phyloP scores from a whole-genome alignment of 2,329 filamentous ascomycete species.

The Sarocladium brachiariae region DNA sequence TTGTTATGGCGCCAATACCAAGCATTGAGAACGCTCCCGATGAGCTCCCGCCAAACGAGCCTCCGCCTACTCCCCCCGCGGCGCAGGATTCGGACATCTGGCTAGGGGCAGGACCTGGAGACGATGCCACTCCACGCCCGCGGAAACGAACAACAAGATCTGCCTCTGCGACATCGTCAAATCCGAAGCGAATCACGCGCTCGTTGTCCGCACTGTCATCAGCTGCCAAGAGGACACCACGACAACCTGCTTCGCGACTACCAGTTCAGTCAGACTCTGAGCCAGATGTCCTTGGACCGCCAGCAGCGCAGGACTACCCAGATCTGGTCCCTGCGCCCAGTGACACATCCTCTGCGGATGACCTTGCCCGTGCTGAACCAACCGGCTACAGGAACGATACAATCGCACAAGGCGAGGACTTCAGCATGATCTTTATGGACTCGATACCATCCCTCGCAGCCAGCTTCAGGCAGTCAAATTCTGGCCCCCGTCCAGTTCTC shows the following conservation, averaged over 20 bases:
- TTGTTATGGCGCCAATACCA: conserved; percentile 14
- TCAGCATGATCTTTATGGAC: conserved; percentile 53
- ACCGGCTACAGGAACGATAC: conserved; percentile 29
- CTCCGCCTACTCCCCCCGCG: conserved; percentile 9
- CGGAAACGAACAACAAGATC: conserved; percentile 11
- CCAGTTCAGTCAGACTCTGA: neutral
- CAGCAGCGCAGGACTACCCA: neutral
- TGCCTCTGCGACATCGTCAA: neutral
- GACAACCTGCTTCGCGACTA: neutral
- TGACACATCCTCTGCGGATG: conserved; percentile 27
- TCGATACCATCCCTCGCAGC: conserved; percentile 45
- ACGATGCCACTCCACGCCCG: conserved; percentile 30
- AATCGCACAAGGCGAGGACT: conserved; percentile 44
- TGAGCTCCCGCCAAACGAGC: neutral
- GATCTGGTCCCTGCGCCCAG: conserved; percentile 22
- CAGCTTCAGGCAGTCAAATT: conserved; percentile 25
- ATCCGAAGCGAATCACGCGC: neutral
- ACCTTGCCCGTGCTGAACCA: conserved; percentile 15
- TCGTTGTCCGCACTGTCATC: neutral
- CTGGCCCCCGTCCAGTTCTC: conserved; percentile 13
- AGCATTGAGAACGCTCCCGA: neutral
- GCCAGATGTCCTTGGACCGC: too few relatives aligned
- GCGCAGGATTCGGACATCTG: conserved; percentile 37
- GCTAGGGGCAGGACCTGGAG: conserved; percentile 32
- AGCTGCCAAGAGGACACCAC: neutral